Conservation (phyloP, 2,329 filamentous ascomycete species). For the Tolypocladium capitatum region DNA sequence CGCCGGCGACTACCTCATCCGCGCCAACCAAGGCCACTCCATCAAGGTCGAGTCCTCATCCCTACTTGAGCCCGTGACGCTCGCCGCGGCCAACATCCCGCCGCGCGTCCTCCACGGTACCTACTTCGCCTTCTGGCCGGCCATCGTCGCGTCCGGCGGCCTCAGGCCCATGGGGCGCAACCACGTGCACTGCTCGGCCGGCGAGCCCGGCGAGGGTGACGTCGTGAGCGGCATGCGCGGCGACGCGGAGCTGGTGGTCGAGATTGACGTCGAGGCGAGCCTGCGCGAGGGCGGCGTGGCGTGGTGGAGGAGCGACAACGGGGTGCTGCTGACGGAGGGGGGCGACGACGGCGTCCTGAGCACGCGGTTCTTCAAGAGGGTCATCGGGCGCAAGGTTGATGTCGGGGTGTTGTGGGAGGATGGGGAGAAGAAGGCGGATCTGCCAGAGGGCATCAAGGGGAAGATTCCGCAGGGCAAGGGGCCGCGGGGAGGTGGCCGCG, state of each 20-base stretch:
- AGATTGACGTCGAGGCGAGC: slow-evolving; percentile 58
- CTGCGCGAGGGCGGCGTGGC: slow-evolving; percentile 38
- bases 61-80: slow-evolving; percentile 55
- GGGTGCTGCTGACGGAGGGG: slow-evolving; percentile 55
- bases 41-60: slow-evolving; percentile 61
- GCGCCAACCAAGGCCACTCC: slow-evolving; percentile 89
- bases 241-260: slow-evolving; percentile 66
- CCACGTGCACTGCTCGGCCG: slow-evolving; percentile 81
- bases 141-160: slow-evolving; percentile 65
- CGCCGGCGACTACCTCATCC: slow-evolving; percentile 66
- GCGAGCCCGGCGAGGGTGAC: slow-evolving; percentile 37
- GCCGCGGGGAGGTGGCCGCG: slow-evolving; percentile 23
- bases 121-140: slow-evolving; percentile 65
- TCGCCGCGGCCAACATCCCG: slow-evolving; percentile 46
- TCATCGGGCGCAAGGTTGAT: slow-evolving; percentile 46
- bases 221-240: slow-evolving; percentile 72
- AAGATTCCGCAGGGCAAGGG: slow-evolving; percentile 36
- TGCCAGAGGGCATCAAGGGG: slow-evolving; percentile 46
- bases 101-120: slow-evolving; percentile 72
- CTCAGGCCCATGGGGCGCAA: slow-evolving; percentile 70
- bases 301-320: slow-evolving; percentile 74
- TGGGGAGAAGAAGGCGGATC: slow-evolving; percentile 51
- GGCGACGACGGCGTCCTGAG: slow-evolving; percentile 48
- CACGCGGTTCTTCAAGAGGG: slow-evolving; percentile 56
- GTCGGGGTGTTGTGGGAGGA: slow-evolving; percentile 57